Conservation (phyloP, 805 yeast species). For the Lachancea kluyveri region DNA sequence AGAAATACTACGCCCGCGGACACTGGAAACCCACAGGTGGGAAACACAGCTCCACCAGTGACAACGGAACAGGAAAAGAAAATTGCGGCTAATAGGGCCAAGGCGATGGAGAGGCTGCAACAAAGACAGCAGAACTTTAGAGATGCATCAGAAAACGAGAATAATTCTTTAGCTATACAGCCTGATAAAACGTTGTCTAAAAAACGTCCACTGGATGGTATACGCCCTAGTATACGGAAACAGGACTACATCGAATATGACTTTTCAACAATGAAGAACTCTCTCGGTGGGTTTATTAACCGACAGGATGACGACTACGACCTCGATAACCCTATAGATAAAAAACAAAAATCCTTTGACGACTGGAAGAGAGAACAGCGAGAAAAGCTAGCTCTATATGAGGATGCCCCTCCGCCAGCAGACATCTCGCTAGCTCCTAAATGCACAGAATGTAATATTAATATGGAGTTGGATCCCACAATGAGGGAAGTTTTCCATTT, state of each 20-base stretch:
- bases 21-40: no score
- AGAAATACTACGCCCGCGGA: constrained; percentile 13
- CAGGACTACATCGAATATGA: constrained; percentile 79
- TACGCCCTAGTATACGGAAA: constrained; percentile 45
- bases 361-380: constrained; percentile 55
- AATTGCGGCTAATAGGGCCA: constrained; percentile 47
- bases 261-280: constrained; percentile 83
- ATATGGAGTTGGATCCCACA: constrained; percentile 69
- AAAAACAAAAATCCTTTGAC: constrained; percentile 38
- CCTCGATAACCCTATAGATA: constrained; percentile 19
- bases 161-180: constrained; percentile 11
- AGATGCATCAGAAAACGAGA: constrained; percentile 30
- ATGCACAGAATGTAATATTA: constrained; percentile 76
- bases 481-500: constrained; percentile 61
- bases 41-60: constrained; percentile 16
- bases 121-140: constrained; percentile 32
- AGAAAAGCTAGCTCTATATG: constrained; percentile 45
- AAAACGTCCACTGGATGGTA: constrained; percentile 24
- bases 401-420: constrained; percentile 64
- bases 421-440: constrained; percentile 70
- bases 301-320: constrained; percentile 34
- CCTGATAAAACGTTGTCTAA: constrained; percentile 5
- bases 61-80: constrained; percentile 45
- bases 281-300: constrained; percentile 76
- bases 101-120: constrained; percentile 43